Conservation (phyloP, 2,329 filamentous ascomycete genomes). For the Herpotrichia juniperi region DNA sequence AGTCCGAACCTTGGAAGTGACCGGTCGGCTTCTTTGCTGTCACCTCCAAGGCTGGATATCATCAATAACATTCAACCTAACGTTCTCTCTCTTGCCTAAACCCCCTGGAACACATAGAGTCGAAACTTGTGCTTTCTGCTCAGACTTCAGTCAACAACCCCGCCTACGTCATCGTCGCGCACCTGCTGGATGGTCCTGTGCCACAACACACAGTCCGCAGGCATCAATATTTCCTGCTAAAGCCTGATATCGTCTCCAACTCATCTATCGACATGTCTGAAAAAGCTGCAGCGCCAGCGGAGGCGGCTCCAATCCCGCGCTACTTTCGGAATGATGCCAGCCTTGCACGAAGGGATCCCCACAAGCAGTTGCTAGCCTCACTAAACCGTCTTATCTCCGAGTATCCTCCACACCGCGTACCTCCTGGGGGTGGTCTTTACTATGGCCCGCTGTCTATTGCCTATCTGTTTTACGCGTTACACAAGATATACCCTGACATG, state of each 20-base stretch:
- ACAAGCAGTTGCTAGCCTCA: conserved; percentile 58
- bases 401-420: conserved; percentile 53
- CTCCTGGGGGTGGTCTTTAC: conserved; percentile 56
- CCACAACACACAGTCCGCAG: background rate
- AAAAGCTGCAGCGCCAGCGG: conserved; percentile 22
- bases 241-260: background rate
- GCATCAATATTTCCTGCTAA: background rate
- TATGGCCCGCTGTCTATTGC: conserved; percentile 57
- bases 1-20: background rate
- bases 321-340: conserved; percentile 50
- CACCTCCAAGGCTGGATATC: background rate
- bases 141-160: conserved; percentile 6
- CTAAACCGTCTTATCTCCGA: conserved; percentile 55
- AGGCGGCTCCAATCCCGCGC: conserved; percentile 42
- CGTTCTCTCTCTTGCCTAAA: background rate
- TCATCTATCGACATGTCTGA: conserved; percentile 30
- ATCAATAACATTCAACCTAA: background rate
- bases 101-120: background rate
- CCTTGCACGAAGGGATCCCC: conserved; percentile 49
- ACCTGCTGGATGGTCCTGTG: background rate
- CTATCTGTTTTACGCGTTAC: conserved; percentile 57
- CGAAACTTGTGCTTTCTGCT: background rate
- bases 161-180: conserved; percentile 28
- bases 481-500: conserved; percentile 56
- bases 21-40: background rate